phyloP scores from a whole-genome alignment of 2,329 filamentous ascomycete genomes.

The Hymenoscyphus repandus region DNA sequence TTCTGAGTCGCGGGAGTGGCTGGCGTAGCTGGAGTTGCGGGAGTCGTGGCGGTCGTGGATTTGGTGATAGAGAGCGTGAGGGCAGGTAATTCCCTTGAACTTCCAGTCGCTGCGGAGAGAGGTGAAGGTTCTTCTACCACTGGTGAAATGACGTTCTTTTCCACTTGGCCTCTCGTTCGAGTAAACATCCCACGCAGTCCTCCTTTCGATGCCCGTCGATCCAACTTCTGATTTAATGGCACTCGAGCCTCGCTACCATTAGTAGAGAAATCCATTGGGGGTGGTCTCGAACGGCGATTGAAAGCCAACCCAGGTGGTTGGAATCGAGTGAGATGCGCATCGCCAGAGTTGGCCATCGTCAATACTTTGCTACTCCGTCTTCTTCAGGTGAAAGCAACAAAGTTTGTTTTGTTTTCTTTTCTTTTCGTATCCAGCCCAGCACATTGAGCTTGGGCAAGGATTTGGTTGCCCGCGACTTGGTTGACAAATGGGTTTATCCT shows the following conservation, averaged over 20 bases:
- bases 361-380: not conserved
- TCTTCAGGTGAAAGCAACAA: not conserved
- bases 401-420: not conserved
- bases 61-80: constrained; percentile 15
- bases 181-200: constrained; percentile 29
- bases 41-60: constrained; percentile 7
- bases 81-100: constrained; percentile 10
- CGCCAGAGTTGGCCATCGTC: not conserved
- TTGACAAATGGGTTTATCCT: not conserved
- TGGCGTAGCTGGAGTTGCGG: constrained; percentile 15
- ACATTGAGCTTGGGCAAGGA: not conserved
- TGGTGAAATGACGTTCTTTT: constrained; percentile 18
- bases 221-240: constrained; percentile 21
- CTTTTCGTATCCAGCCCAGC: not conserved
- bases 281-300: constrained; percentile 23
- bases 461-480: not conserved
- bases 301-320: constrained; percentile 12
- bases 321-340: constrained; percentile 6
- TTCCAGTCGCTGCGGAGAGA: constrained; percentile 13
- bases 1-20: constrained; percentile 9
- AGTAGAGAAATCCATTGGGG: constrained; percentile 17
- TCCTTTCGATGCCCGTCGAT: constrained; percentile 25
- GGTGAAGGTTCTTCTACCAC: constrained; percentile 15
- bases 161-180: constrained; percentile 18
- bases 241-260: constrained; percentile 13